phyloP scores from a whole-genome alignment of 257 asterid genomes.

The Fraxinus cuspidata region DNA sequence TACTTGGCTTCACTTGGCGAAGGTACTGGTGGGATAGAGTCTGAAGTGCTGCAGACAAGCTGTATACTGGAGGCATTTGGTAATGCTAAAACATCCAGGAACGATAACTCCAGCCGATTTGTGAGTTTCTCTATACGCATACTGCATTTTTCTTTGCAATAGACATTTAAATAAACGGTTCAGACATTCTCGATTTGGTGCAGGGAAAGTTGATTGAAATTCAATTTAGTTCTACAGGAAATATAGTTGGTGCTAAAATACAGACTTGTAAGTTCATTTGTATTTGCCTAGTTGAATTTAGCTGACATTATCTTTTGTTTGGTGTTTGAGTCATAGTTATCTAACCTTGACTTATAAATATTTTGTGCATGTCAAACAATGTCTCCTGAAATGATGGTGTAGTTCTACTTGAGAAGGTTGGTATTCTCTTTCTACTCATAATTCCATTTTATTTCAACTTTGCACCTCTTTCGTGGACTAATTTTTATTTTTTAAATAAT shows the following conservation, averaged over 20 bases:
- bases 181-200: conserved; percentile 31
- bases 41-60: conserved; percentile 74
- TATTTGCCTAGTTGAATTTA: conserved; percentile 24
- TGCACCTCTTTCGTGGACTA: conserved; percentile 32
- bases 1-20: conserved; percentile 84
- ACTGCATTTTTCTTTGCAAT: conserved; percentile 9
- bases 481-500: conserved; percentile 3
- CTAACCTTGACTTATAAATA: conserved; percentile 39
- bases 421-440: conserved; percentile 26
- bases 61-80: conserved; percentile 93
- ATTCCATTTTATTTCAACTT: conserved; percentile 24
- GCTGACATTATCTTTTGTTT: conserved; percentile 20
- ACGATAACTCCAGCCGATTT: conserved; percentile 90
- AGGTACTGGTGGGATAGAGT: conserved; percentile 63
- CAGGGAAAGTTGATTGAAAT: conserved; percentile 88
- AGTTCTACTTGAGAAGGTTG: conserved; percentile 97
- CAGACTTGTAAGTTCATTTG: conserved; percentile 72
- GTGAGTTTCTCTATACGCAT: conserved; percentile 53
- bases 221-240: conserved; percentile 69
- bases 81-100: conserved; percentile 84
- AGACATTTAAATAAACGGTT: conserved; percentile 21
- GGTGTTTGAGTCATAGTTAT: conserved; percentile 23
- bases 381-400: conserved; percentile 36
- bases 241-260: conserved; percentile 76
- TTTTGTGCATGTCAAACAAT: conserved; percentile 41